Base-by-base conservation (phyloP, 768 basidiomycete species). In the Crassisporium funariophilum region DNA sequence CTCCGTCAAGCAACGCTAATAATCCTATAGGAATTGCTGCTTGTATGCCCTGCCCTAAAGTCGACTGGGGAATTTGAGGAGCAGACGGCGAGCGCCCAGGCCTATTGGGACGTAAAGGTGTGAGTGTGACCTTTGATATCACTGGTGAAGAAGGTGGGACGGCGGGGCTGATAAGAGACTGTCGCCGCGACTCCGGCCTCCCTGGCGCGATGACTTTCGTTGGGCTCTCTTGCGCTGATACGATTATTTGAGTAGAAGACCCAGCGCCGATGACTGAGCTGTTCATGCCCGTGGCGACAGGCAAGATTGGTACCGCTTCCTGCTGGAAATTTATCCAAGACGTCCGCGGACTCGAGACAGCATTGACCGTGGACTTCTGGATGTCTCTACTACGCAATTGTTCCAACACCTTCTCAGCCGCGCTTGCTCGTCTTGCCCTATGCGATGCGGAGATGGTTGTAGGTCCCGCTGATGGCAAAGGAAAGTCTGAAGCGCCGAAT, bases 1-100 rank as follows among this genome's bases (percentile, higher is more conserved):
- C 88, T 7, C 95, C 97, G 58, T 98, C 86, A 10, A 98, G 73
- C 48, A 91, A 63, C 2, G 72, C 52, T 20, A 76, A 56, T 19
- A 94, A 56, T 10, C 81, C 80, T 4, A 72, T 69, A 6, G 89
- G 89, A 55, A 76, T 80, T n/a, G 67, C 55, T 19, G 49, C 62
- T 54, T 55, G 64, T 39, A 40, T 50, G 47, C 36, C 61, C 58
- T 48, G 66, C 51, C 16, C 61, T 49, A 38, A 50, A 52, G 36
- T 59, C 56, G 54, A 66, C 67, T 49, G 62, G 16, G 25, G n/a
- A 7, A 72, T 51, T 9, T 66, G 62, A n/a, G 78, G 69, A 4
- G 72, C 69, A 5, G 84, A 83, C n/a, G 83, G 78, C 16, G 85
- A 83, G 21, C 78, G 73, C 15, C 81, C 75, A 25, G 68, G 50